Base-by-base conservation (phyloP, 1,284 basidiomycete species). In the Heterobasidion parviporum region DNA sequence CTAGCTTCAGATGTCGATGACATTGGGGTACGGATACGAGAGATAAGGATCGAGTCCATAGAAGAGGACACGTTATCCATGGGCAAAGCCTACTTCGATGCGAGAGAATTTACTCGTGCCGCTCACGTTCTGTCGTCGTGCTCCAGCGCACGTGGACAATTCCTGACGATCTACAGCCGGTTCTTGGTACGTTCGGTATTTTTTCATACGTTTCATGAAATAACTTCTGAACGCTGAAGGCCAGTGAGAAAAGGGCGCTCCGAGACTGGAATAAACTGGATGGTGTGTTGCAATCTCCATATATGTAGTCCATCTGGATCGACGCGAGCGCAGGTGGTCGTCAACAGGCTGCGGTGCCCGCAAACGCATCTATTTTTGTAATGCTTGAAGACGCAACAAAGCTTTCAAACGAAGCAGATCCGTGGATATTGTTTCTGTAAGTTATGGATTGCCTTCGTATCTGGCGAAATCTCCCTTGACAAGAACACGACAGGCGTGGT, bases 341-440 rank as follows among this genome's bases (percentile, higher is more conserved):
- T 55, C 79, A 85, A 62, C 83, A 89, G 57, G 85, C 87, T 10
- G 77, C 87, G 1, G 75, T 80, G 46, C 88, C 89, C 5, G 74
- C 89, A 41, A 87, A 94, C 59, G 73, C 75, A 47, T 76, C 76
- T 3, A 68, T 94, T 1, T 71, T 81, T 50, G 46, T 10, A 12
- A 10, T 92, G 51, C 70, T 92, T 10, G 78, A 80, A 55, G 70
- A 73, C 53, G 81, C 56, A 6, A 54, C 56, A 12, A 44, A 36
- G 2, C 44, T 89, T 8, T 72, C 74, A 52, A 72, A 79, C 64
- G 69, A 71, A 18, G 76, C 74, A 8, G 93, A 98, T 67, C 89
- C 94, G 1, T 98, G 91, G 78, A 70, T 94, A 26, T 69, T 94
- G 9, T 96, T 94, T 68, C 70, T 97, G 89, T 94, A 62, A 57